phyloP scores from a whole-genome alignment of 345 rosid species.

The Citrus maxima region DNA sequence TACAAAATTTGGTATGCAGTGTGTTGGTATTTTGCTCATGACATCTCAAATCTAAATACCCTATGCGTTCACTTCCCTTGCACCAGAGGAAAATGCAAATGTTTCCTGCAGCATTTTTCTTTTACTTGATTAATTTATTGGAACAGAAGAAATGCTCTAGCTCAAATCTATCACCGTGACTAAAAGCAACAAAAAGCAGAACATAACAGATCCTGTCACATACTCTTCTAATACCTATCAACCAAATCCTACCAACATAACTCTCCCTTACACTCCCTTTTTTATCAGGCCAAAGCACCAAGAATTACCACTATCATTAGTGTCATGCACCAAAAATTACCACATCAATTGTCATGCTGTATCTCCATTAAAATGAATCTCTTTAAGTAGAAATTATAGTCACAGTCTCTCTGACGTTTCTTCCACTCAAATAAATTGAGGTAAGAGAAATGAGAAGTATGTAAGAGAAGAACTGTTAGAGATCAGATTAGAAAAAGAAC shows the following conservation, averaged over 20 bases:
- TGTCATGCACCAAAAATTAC: background rate
- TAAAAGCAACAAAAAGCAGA: background rate
- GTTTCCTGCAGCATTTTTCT: background rate
- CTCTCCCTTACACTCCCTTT: background rate
- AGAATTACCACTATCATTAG: background rate
- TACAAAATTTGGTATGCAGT: background rate
- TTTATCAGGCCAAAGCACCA: background rate
- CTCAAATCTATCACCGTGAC: background rate
- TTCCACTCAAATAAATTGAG: background rate
- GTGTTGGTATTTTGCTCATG: background rate
- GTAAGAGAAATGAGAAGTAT: background rate
- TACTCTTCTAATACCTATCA: background rate
- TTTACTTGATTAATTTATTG: background rate
- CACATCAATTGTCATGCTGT: background rate
- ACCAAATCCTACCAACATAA: background rate
- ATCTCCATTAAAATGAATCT: background rate
- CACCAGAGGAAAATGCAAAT: background rate
- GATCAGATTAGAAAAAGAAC: background rate
- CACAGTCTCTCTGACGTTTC: background rate
- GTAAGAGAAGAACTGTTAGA: background rate
- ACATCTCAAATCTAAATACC: background rate
- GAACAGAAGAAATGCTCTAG: background rate
- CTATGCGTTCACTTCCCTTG: background rate
- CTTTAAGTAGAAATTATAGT: background rate
- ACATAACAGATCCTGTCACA: background rate